Evolutionary conservation across 2,329 filamentous ascomycete species (phyloP).

Genomic region (Colletotrichum truncatum): DNA sequence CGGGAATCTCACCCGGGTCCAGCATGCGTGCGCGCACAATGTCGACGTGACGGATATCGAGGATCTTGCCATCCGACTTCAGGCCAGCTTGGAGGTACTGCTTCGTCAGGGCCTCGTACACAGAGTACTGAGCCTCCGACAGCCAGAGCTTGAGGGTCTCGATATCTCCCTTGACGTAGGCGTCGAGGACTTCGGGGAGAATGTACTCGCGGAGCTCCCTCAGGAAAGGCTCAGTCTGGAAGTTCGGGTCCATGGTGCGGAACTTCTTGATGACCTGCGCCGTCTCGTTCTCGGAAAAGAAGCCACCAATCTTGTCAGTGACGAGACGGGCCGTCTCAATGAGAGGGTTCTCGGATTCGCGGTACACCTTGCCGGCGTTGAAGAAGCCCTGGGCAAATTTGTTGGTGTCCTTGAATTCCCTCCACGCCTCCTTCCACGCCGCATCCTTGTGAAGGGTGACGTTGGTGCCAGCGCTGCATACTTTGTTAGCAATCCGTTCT

Average conservation of each 20-base stretch:
- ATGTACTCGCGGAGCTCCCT: conserved; percentile 98
- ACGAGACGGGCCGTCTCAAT: conserved; percentile 94
- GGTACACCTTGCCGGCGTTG: conserved; percentile 85
- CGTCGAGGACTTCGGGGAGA: conserved; percentile 94
- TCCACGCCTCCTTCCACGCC: conserved; percentile 98
- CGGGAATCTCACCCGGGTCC: conserved; percentile 87
- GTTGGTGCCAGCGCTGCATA: conserved; percentile 85
- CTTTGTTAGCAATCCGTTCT: too few species aligned
- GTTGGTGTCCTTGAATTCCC: conserved; percentile 90
- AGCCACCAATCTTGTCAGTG: conserved; percentile 90
- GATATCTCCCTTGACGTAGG: conserved; percentile 95
- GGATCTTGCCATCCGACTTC: conserved; percentile 92
- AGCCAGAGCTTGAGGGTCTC: conserved; percentile 95
- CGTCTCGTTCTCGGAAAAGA: conserved; percentile 98
- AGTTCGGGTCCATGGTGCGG: conserved; percentile 91
- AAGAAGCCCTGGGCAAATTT: conserved; percentile 90
- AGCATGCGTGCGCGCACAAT: conserved; percentile 83
- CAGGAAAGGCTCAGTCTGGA: conserved; percentile 94
- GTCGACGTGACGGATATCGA: conserved; percentile 95
- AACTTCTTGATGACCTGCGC: conserved; percentile 98
- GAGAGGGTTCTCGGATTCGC: conserved; percentile 96
- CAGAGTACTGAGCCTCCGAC: conserved; percentile 93
- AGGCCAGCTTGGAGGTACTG: conserved; percentile 94
- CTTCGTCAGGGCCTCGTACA: conserved; percentile 95
- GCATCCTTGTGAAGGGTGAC: conserved; percentile 96